These are phyloP conservation scores for Blastobotrys capitulatus DNA, from an alignment of 1,139 yeast genomes.

Conservation along the genomic window DNA sequence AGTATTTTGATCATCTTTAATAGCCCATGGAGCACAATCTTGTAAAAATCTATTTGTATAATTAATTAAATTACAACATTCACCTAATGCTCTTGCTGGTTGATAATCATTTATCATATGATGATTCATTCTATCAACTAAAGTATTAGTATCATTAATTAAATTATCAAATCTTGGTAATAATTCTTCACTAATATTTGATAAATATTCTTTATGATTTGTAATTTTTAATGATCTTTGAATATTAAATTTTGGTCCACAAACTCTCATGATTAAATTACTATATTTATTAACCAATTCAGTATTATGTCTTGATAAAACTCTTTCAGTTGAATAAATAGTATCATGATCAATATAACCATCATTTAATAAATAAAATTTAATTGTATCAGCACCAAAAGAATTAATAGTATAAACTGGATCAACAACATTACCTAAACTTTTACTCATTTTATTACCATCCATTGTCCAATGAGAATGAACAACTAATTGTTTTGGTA, in stretches of 20 bases:
- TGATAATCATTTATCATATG: slow-evolving; percentile 46
- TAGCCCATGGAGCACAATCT: slow-evolving; percentile 51
- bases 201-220: neutral
- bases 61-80: slow-evolving; percentile 59
- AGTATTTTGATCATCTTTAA: slow-evolving; percentile 17
- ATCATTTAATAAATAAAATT: slow-evolving; percentile 73
- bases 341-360: slow-evolving; percentile 74
- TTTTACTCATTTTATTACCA: slow-evolving; percentile 90
- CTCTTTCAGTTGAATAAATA: slow-evolving; percentile 61
- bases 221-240: slow-evolving; percentile 20
- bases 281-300: slow-evolving; percentile 76
- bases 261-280: slow-evolving; percentile 66
- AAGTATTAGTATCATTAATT: slow-evolving; percentile 27
- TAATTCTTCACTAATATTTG: slow-evolving; percentile 6
- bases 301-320: slow-evolving; percentile 53
- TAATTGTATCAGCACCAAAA: slow-evolving; percentile 61
- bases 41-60: slow-evolving; percentile 58
- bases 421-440: slow-evolving; percentile 93
- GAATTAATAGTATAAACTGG: slow-evolving; percentile 57
- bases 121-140: slow-evolving; percentile 38
- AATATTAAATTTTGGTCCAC: slow-evolving; percentile 65
- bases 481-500: slow-evolving; percentile 73
- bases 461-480: slow-evolving; percentile 94
- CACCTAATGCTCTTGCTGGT: slow-evolving; percentile 49
- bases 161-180: slow-evolving; percentile 20